phyloP scores from a whole-genome alignment of 176 grass and related monocot species.

The Avena eriantha region DNA sequence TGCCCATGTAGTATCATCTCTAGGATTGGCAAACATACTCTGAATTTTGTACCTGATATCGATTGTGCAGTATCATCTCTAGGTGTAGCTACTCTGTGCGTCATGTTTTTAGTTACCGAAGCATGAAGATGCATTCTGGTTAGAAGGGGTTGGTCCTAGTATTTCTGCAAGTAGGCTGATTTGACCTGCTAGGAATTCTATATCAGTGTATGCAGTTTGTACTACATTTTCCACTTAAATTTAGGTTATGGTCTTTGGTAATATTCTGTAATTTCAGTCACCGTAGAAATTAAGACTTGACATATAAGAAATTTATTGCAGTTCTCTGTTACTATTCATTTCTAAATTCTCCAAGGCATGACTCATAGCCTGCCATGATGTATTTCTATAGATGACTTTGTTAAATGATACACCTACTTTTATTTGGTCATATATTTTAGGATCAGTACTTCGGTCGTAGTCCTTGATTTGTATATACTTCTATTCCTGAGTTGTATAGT shows the following conservation, averaged over 20 bases:
- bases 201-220: not conserved
- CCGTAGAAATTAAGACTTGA: not conserved
- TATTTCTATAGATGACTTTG: constrained; percentile 11
- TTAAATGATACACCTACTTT: constrained; percentile 4
- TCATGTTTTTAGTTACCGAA: too few species aligned
- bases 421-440: not conserved
- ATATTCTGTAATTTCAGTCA: constrained; percentile 18
- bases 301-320: not conserved
- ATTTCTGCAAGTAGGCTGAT: not conserved
- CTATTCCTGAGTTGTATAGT: too few species aligned
- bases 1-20: too few species aligned
- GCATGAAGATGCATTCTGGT: not conserved
- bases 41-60: too few species aligned
- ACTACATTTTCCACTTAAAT: not conserved
- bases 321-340: constrained; percentile 21
- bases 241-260: not conserved
- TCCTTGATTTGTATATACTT: not conserved
- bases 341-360: not conserved
- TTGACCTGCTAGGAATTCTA: not conserved
- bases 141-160: constrained; percentile 6
- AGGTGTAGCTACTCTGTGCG: too few species aligned
- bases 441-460: not conserved
- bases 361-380: not conserved
- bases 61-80: too few species aligned
- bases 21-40: too few species aligned